phyloP scores from a whole-genome alignment of 2,329 filamentous ascomycete genomes.

The Talaromyces albobiverticillius region DNA sequence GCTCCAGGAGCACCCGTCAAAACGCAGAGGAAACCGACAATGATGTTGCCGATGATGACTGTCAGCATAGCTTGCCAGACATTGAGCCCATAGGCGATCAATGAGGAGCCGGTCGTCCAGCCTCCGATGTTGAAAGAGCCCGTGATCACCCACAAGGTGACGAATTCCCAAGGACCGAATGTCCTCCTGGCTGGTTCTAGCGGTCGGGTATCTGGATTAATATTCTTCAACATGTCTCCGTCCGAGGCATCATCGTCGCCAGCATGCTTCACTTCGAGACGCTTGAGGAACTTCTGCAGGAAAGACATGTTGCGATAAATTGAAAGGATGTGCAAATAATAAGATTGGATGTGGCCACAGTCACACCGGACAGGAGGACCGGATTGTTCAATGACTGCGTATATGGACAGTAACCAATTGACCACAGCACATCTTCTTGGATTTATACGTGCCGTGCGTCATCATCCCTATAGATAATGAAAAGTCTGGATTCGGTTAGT shows the following conservation, averaged over 20 bases:
- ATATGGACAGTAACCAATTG: no score
- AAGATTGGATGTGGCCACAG: no score
- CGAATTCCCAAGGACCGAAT: background rate
- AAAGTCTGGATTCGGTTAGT: no score
- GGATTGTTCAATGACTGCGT: background rate
- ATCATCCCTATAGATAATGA: no score
- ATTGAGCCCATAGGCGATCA: slow-evolving; percentile 1
- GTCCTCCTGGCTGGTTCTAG: background rate
- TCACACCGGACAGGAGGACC: background rate
- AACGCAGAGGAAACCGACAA: slow-evolving; percentile 2
- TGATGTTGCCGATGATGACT: slow-evolving; percentile 3
- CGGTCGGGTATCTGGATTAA: slow-evolving; percentile 4
- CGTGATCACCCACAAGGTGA: slow-evolving; percentile 4
- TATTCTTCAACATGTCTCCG: background rate
- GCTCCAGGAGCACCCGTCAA: background rate
- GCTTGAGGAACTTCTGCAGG: background rate
- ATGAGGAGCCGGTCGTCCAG: slow-evolving; percentile 7
- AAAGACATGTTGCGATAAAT: background rate
- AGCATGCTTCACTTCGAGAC: background rate
- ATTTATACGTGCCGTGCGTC: background rate
- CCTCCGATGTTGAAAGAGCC: slow-evolving; percentile 3
- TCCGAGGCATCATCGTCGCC: background rate
- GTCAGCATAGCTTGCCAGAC: slow-evolving; percentile 8
- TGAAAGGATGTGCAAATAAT: no score
- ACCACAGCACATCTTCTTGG: no score